phyloP scores from a whole-genome alignment of 2,329 filamentous ascomycete genomes.

The Pestalotiopsis sp. region DNA sequence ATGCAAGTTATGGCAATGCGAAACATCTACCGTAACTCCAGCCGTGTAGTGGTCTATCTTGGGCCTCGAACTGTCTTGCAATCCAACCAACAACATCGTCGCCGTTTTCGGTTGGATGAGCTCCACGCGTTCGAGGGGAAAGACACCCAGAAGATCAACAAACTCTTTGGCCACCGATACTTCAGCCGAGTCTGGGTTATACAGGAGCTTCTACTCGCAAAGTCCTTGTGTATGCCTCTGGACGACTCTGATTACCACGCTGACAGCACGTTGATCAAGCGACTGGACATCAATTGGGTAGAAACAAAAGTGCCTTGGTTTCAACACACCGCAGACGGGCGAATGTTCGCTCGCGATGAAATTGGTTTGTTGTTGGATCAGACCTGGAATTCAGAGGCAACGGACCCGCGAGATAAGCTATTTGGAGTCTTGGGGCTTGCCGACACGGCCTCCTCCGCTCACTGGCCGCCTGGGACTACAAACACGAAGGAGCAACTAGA shows the following conservation, averaged over 20 bases:
- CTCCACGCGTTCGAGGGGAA: neutral
- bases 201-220: neutral
- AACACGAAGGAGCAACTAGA: neutral
- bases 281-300: neutral
- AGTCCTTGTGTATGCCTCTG: neutral
- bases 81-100: neutral
- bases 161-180: neutral
- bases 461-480: neutral
- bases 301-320: neutral
- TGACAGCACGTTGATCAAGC: neutral
- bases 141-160: neutral
- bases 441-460: neutral
- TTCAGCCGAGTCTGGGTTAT: neutral
- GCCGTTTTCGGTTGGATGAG: neutral
- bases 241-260: neutral
- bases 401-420: neutral
- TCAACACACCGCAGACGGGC: neutral
- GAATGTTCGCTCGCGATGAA: neutral
- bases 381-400: neutral
- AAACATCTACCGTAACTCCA: neutral
- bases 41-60: neutral
- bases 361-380: neutral
- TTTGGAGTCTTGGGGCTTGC: neutral
- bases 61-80: neutral
- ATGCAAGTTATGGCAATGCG: neutral